Conservation (phyloP, 768 basidiomycete species). For the Kondoa malvinella region DNA sequence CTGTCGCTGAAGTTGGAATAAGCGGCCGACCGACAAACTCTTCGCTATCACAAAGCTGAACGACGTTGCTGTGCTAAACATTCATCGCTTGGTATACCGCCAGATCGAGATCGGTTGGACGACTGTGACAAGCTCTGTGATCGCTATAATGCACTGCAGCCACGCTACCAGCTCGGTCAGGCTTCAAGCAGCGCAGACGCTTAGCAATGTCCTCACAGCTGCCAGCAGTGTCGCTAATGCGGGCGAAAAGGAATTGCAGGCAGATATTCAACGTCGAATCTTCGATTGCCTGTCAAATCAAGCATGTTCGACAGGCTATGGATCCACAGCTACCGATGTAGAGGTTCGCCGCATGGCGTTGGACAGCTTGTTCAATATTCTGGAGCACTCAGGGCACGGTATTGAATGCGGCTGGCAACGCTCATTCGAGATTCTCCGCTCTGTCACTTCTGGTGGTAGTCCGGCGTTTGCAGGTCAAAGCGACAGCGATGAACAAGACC, state of each 20-base stretch:
- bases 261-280: constrained; percentile 59
- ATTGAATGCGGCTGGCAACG: constrained; percentile 82
- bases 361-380: constrained; percentile 72
- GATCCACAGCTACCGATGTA: constrained; percentile 39
- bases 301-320: constrained; percentile 35
- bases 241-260: constrained; percentile 44
- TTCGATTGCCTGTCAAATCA: constrained; percentile 71
- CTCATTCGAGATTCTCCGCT: constrained; percentile 66
- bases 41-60: constrained; percentile 83
- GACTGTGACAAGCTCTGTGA: constrained; percentile 57
- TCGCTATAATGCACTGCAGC: constrained; percentile 53
- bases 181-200: constrained; percentile 67
- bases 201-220: constrained; percentile 64
- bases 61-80: constrained; percentile 59
- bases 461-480: not conserved
- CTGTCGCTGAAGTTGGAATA: not conserved
- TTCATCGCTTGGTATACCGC: constrained; percentile 70
- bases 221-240: constrained; percentile 55
- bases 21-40: constrained; percentile 61
- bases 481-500: not conserved
- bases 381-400: constrained; percentile 81
- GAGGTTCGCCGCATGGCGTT: constrained; percentile 76
- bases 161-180: constrained; percentile 57
- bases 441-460: not conserved
- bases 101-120: constrained; percentile 72